Evolutionary conservation across 257 asterid species (phyloP), one percentile per base, ranked within the genome.

Genomic region (Salvia splendens): DNA sequence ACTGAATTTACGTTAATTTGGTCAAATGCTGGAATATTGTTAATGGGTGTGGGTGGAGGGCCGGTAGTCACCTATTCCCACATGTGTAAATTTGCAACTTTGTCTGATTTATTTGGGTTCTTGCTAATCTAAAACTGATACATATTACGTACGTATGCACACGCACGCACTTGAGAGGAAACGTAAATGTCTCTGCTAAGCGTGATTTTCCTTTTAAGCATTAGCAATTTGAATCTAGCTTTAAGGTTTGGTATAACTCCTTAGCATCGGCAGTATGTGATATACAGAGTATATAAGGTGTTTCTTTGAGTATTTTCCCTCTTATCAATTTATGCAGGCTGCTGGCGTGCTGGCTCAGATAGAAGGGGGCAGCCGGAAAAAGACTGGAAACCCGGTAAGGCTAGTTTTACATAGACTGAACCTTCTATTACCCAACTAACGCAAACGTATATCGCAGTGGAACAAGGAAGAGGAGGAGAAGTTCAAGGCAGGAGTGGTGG

Each of bases 321-420:
- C 5, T 33, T 5, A 33, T 57, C 55, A 9, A 43, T 57, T 69
- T 70, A 38, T 77, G 74, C 80, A 93, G 99, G 99, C 99, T 75
- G 97, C 99, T 38, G 97, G 96, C 0, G 99, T 93, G 68, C 89
- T 93, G 80, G 70, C 95, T 55, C 96, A 86, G 79, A 85, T 93
- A 46, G 97, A 90, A 73, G 66, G 81, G 54, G 85, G 76, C 81
- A 93, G 86, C 74, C 82, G 80, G 86, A 86, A 86, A 71, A 93
- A 83, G 71, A 75, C 82, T 58, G 96, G 95, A 67, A 71, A 76
- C 52, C 75, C 80, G 88, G 97, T 92, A 67, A 71, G 59, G 16
- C 38, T 64, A 9, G 15, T 32, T 24, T 65, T 60, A 14, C 53
- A 36, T 35, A 17, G 15, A 47, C 49, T 40, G 30, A 42, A 51